Conservation (phyloP, 495 filamentous ascomycete genomes). For the Lasiosphaeria ovina region DNA sequence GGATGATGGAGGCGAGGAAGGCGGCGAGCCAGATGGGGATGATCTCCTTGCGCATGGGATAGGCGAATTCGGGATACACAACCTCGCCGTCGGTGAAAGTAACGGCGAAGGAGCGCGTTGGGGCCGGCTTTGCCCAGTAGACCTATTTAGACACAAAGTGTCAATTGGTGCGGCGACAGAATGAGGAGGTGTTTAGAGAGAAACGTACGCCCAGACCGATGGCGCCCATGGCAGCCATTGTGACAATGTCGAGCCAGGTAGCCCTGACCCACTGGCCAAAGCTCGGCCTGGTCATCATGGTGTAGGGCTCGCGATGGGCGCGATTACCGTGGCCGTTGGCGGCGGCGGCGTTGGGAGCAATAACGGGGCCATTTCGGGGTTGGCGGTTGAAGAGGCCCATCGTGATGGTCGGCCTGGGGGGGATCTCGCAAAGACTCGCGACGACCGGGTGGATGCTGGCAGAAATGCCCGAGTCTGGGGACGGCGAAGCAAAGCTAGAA, state of each 20-base stretch:
- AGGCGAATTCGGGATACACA: constrained; percentile 60
- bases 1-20: constrained; percentile 52
- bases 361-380: constrained; percentile 5
- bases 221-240: constrained; percentile 55
- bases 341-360: constrained; percentile 1
- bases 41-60: constrained; percentile 60
- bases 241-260: constrained; percentile 58
- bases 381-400: constrained; percentile 19
- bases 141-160: constrained; percentile 33
- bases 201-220: constrained; percentile 57
- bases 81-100: constrained; percentile 57
- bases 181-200: neutral
- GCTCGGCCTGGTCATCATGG: constrained; percentile 42
- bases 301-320: constrained; percentile 23
- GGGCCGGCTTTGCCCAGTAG: constrained; percentile 56
- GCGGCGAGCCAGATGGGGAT: constrained; percentile 60
- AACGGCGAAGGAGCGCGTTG: constrained; percentile 56
- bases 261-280: constrained; percentile 58
- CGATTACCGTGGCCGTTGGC: constrained; percentile 10
- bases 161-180: neutral
- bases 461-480: no score
- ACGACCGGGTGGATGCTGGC: no score
- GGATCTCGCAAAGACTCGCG: no score
- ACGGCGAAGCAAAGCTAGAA: no score
- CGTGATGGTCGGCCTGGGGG: neutral